These are phyloP conservation scores for Nissolia schottii DNA, from an alignment of 306 rosid genomes.

Conservation along the genomic window DNA sequence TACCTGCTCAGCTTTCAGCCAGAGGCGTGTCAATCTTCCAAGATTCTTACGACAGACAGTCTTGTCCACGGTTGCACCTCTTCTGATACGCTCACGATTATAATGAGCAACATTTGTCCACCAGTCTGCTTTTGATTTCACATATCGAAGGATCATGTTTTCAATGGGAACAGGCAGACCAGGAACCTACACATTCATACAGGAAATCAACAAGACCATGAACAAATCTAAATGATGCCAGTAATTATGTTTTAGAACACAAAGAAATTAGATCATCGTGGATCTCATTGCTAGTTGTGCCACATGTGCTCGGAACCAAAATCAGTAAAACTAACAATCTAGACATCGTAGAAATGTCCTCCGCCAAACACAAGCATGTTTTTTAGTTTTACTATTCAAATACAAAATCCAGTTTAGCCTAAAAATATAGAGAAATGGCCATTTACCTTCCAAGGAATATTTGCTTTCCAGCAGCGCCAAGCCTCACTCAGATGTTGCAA, in stretches of 20 bases:
- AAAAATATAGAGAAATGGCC: neutral
- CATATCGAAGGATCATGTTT: conserved; percentile 98
- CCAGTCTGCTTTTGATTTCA: conserved; percentile 99
- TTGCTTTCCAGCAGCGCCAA: conserved; percentile 99
- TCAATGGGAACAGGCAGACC: conserved; percentile 98
- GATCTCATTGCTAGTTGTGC: neutral
- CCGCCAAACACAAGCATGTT: neutral
- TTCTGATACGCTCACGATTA: conserved; percentile 95
- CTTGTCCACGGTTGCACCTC: conserved; percentile 99
- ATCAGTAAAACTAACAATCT: neutral
- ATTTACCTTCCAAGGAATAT: conserved; percentile 96
- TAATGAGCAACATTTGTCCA: conserved; percentile 99
- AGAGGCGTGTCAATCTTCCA: conserved; percentile 93
- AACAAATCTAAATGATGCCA: neutral
- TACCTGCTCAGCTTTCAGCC: conserved; percentile 99
- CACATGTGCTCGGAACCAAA: neutral
- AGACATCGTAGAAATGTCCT: neutral
- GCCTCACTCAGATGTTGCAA: conserved; percentile 99
- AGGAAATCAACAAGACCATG: neutral
- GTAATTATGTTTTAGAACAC: neutral
- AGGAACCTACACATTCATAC: conserved; percentile 61
- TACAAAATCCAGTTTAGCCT: neutral
- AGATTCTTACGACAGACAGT: conserved; percentile 98
- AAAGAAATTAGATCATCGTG: neutral
- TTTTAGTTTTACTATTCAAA: neutral